phyloP scores from a whole-genome alignment of 495 filamentous ascomycete species.

The Melanomma pulvis-pyrius region DNA sequence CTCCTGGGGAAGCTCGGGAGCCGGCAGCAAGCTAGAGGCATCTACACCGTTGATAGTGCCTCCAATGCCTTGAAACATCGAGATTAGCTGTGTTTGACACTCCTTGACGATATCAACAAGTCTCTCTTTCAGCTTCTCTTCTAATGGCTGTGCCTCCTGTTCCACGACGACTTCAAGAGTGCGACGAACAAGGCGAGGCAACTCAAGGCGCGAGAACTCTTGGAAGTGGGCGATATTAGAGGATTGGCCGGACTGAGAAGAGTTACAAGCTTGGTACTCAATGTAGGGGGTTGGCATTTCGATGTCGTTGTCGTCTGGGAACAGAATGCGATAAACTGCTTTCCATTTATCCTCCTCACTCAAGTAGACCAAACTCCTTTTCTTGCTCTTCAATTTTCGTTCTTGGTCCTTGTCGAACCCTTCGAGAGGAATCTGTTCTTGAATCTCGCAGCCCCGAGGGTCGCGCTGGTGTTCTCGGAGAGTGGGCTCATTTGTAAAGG shows the following conservation, averaged over 20 bases:
- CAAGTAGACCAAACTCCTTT: conserved; percentile 15
- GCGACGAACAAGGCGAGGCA: conserved; percentile 26
- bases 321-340: conserved; percentile 19
- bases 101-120: conserved; percentile 34
- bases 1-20: neutral
- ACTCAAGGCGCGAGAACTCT: conserved; percentile 31
- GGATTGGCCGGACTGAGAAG: neutral
- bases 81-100: conserved; percentile 26
- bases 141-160: conserved; percentile 28
- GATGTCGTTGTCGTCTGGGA: conserved; percentile 22
- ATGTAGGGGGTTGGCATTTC: conserved; percentile 24
- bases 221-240: conserved; percentile 28
- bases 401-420: conserved; percentile 34
- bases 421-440: conserved; percentile 27
- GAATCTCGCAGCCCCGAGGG: conserved; percentile 25
- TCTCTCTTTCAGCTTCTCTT: conserved; percentile 30
- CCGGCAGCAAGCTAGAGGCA: neutral
- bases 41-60: neutral
- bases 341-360: conserved; percentile 35
- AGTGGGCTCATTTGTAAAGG: conserved; percentile 21
- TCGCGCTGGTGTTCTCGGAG: conserved; percentile 31
- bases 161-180: conserved; percentile 32
- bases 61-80: conserved; percentile 22
- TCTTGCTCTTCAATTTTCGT: conserved; percentile 30
- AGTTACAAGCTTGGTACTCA: conserved; percentile 1